These are phyloP conservation scores for Hibiscus mutabilis DNA, from an alignment of 345 rosid genomes.

Conservation along the genomic window DNA sequence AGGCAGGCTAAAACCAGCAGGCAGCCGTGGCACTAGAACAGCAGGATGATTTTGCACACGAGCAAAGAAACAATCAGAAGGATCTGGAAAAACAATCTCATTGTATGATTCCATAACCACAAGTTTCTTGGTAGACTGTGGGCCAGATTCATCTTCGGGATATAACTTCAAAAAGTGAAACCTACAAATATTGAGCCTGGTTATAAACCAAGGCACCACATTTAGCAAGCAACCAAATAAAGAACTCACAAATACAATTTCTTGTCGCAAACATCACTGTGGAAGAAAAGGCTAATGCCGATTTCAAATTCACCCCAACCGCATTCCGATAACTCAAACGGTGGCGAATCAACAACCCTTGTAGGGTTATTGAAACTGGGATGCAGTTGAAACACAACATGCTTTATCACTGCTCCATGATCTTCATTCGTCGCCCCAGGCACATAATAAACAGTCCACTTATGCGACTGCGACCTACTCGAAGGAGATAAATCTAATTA, in stretches of 20 bases:
- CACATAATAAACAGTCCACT: constrained; percentile 75
- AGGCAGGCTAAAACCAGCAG: constrained; percentile 43
- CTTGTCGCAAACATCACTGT: constrained; percentile 56
- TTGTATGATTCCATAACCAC: constrained; percentile 75
- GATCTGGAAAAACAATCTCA: constrained; percentile 78
- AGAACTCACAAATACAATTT: constrained; percentile 60
- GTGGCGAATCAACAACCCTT: constrained; percentile 62
- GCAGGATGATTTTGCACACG: constrained; percentile 70
- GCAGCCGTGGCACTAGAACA: constrained; percentile 50
- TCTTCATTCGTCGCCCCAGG: constrained; percentile 80
- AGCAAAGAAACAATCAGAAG: constrained; percentile 56
- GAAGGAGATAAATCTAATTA: not conserved
- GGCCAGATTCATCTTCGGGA: constrained; percentile 58
- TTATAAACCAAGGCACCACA: constrained; percentile 8
- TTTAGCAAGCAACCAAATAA: constrained; percentile 5
- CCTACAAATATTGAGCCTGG: constrained; percentile 30
- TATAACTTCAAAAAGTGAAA: constrained; percentile 65
- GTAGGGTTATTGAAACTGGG: constrained; percentile 71
- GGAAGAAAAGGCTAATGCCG: constrained; percentile 60
- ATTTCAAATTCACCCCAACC: constrained; percentile 96
- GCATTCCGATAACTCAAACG: constrained; percentile 67
- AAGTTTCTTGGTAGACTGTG: constrained; percentile 65
- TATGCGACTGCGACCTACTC: constrained; percentile 64
- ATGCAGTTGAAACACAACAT: constrained; percentile 69
- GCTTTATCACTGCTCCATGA: constrained; percentile 48